Base-by-base conservation (phyloP, 2,329 filamentous ascomycete species). In the Sporothrix humicola region DNA sequence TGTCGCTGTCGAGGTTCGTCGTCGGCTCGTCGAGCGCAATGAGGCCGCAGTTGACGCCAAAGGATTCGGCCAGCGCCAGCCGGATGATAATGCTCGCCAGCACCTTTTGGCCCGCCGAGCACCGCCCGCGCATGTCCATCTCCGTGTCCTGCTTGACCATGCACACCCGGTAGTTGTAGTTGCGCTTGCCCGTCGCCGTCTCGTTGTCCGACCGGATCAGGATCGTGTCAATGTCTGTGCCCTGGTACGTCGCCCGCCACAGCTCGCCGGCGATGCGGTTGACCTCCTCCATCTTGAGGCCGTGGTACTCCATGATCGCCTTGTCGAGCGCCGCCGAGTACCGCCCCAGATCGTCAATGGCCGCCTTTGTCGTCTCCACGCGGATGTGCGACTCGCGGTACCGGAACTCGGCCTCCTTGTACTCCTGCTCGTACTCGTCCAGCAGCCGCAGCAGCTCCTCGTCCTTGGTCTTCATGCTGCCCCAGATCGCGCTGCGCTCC, bases 61-160 rank as follows among this genome's bases (percentile, higher is more conserved):
- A 99, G 78, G 94, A 97, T 82, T 99, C 96, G 3, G 96, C 96
- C 65, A 99, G 88, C 13, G 97, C 96, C 42, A 99, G 89, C 1
- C 96, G 95, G 81, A 99, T 98, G 82, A 99, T 97, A 84, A 99
- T 99, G 82, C 92, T 94, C 4, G 96, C 96, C 42, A 99, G 89
- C 42, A 99, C 95, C 83, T 97, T 98, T 81, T 99, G 96, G 3
- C 96, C 96, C 0, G 96, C 96, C 77, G 93, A 97, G 86, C 96
- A 99, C 72, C 96, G 93, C 1, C 96, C 97, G 76, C 96, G 93
- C 96, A 99, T 99, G 84, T 99, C 96, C 94, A 99, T 97, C 82
- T 99, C 96, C 0, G 93, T 93, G 79, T 97, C 94, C 80, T 95
- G 92, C 84, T 99, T 99, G 78, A 97, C 90, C 96, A 99, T 99